Conservation (phyloP, 306 rosid genomes). For the Mimosa pudica region DNA sequence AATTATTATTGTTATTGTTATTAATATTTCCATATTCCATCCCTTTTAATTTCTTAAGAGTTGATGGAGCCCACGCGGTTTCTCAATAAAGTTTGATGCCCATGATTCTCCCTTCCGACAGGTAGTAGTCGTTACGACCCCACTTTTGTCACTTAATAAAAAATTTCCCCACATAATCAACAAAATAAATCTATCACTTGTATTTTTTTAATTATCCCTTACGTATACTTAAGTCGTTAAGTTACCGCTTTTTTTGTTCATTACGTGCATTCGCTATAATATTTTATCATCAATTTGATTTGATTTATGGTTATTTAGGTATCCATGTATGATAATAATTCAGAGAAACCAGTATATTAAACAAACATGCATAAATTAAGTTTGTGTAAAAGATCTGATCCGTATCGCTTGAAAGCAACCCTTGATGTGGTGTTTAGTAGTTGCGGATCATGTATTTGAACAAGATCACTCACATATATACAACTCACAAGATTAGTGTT, state of each 20-base stretch:
- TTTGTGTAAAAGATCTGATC: slow-evolving; percentile 24
- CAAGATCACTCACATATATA: background rate
- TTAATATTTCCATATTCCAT: background rate
- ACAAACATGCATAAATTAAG: slow-evolving; percentile 20
- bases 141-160: slow-evolving; percentile 41
- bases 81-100: slow-evolving; percentile 73
- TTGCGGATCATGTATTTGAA: background rate
- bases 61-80: slow-evolving; percentile 83
- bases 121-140: slow-evolving; percentile 69
- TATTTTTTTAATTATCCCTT: background rate
- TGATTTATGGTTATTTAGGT: background rate
- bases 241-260: slow-evolving; percentile 12
- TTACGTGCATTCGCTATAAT: background rate
- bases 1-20: background rate
- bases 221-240: background rate
- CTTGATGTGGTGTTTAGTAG: background rate
- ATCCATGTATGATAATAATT: background rate
- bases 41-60: slow-evolving; percentile 38
- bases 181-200: background rate
- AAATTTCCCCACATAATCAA: background rate
- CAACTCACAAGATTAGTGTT: background rate
- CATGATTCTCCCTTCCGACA: slow-evolving; percentile 66
- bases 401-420: slow-evolving; percentile 29
- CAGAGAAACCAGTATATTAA: background rate
- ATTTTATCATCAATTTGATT: slow-evolving; percentile 12